A percentile compares a stretch with the other conserved stretches of the same genome.
phyloP scores from a whole-genome alignment of 2,329 filamentous ascomycete genomes.

The Scedosporium apiospermum region DNA sequence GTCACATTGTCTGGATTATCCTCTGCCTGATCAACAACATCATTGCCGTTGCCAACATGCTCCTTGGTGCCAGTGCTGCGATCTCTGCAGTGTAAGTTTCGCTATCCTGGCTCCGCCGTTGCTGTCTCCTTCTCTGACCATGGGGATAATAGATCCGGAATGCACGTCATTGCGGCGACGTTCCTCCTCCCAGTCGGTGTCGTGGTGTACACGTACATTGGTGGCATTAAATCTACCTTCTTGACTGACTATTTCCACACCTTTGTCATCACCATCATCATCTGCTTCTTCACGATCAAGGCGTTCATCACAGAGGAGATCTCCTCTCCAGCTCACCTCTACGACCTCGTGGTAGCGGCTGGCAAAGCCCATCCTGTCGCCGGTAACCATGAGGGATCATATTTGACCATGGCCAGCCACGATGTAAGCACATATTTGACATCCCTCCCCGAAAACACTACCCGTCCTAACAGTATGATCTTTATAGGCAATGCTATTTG shows the following conservation, averaged over 20 bases:
- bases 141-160: constrained; percentile 22
- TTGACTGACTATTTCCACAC: constrained; percentile 46
- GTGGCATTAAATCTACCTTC: constrained; percentile 30
- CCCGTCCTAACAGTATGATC: not conserved
- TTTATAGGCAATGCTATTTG: constrained; percentile 35
- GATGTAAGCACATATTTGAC: constrained; percentile 18
- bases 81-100: constrained; percentile 22
- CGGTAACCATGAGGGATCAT: constrained; percentile 43
- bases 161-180: constrained; percentile 39
- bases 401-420: constrained; percentile 46
- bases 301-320: constrained; percentile 36
- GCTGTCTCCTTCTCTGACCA: not conserved
- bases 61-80: constrained; percentile 28
- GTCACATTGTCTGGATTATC: constrained; percentile 41
- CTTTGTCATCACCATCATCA: constrained; percentile 41
- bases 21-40: constrained; percentile 45
- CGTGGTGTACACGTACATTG: constrained; percentile 27
- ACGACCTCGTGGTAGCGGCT: constrained; percentile 36
- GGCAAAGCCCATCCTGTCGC: constrained; percentile 32
- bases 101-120: not conserved
- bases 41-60: constrained; percentile 42
- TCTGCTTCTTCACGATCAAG: constrained; percentile 37
- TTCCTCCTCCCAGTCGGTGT: constrained; percentile 32
- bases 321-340: constrained; percentile 36
- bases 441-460: not conserved